These are phyloP conservation scores for Breviolum minutum DNA, from an alignment of 73 alveolate genomes.

Conservation along the genomic window DNA sequence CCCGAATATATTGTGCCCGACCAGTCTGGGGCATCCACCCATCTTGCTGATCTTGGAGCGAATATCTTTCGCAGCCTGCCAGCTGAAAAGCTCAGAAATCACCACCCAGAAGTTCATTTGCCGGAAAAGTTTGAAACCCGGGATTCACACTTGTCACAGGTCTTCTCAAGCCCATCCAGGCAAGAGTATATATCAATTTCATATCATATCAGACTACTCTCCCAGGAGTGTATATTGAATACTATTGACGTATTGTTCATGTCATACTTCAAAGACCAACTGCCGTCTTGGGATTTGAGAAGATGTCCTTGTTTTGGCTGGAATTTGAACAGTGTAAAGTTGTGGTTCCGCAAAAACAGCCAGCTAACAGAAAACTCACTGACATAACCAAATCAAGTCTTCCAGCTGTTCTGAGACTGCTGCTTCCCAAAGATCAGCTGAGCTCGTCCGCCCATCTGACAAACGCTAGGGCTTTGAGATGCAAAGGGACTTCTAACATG, in stretches of 20 bases:
- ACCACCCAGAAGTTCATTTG: not conserved
- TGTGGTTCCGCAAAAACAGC: no score
- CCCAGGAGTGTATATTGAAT: not conserved
- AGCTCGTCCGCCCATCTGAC: conserved; percentile 58
- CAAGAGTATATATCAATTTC: not conserved
- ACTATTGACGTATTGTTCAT: no score
- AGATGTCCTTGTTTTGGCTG: not conserved
- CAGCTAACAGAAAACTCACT: no score
- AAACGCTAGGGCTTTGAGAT: not conserved
- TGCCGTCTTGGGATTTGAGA: not conserved
- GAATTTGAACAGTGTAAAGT: not conserved
- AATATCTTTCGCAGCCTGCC: conserved; percentile 74
- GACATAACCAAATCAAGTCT: no score
- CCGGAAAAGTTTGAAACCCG: no score
- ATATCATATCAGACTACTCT: not conserved
- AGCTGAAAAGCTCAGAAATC: not conserved
- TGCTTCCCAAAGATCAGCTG: conserved; percentile 84
- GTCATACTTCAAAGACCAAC: no score
- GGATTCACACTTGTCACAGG: no score
- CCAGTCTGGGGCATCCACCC: conserved; percentile 7
- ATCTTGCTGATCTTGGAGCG: conserved; percentile 74
- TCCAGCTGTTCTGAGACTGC: not conserved
- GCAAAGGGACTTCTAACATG: no score
- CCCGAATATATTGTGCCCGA: not conserved
- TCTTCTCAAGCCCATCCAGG: no score